A percentile compares a stretch with the other conserved stretches of the same genome.
Evolutionary conservation across 2,329 filamentous ascomycete genomes (phyloP).

Genomic region (Fusarium proliferatum): DNA sequence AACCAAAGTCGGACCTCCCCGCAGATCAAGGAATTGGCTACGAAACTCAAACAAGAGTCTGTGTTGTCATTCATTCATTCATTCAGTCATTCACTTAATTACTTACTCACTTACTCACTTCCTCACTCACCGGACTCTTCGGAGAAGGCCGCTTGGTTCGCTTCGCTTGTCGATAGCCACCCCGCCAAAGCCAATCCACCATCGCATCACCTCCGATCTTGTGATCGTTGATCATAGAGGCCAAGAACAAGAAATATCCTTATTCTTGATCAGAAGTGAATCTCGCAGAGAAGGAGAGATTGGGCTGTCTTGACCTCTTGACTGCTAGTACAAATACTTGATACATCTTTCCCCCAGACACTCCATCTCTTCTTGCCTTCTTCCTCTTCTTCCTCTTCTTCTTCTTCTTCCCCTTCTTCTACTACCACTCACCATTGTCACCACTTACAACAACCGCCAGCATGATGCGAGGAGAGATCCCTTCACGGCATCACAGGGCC

Average conservation of each 20-base stretch:
- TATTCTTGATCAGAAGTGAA: constrained; percentile 11
- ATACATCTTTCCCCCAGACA: not conserved
- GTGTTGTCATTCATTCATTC: constrained; percentile 10
- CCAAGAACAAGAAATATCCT: not conserved
- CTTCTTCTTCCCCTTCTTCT: not conserved
- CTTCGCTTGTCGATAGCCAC: constrained; percentile 26
- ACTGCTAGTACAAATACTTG: constrained; percentile 6
- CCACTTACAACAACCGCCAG: constrained; percentile 26
- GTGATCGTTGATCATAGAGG: constrained; percentile 13
- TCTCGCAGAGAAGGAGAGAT: constrained; percentile 1
- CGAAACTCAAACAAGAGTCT: constrained; percentile 21
- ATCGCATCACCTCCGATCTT: constrained; percentile 4
- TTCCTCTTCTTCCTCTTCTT: too few species aligned
- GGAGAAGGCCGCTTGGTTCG: constrained; percentile 15
- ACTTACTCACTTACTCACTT: not conserved
- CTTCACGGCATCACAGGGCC: constrained; percentile 47
- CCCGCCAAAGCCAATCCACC: constrained; percentile 26
- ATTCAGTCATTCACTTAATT: not conserved
- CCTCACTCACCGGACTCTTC: constrained; percentile 12
- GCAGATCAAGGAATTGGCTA: constrained; percentile 21
- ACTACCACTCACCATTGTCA: not conserved
- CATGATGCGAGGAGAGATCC: constrained; percentile 51
- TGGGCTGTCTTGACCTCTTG: not conserved
- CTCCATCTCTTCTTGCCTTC: not conserved
- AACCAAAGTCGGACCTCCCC: not conserved